Evolutionary conservation across 768 basidiomycete species (phyloP).

Genomic region (Podaxis rugospora): DNA sequence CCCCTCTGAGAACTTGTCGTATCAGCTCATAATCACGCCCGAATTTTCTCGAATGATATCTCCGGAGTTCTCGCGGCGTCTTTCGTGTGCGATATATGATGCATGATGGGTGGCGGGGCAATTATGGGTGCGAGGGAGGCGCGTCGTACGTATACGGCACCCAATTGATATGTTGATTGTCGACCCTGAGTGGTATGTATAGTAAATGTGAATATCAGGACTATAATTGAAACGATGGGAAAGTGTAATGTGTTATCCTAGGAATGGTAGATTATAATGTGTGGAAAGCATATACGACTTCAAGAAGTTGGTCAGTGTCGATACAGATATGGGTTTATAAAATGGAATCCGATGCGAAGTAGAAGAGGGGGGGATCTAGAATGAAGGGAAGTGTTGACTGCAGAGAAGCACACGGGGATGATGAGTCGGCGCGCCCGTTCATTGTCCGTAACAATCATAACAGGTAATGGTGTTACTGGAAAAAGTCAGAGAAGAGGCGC

Average conservation of each 20-base stretch:
- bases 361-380: background rate
- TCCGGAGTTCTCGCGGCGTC: background rate
- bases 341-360: too few species aligned
- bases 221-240: background rate
- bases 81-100: background rate
- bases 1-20: too few species aligned
- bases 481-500: background rate
- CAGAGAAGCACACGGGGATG: background rate
- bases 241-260: background rate
- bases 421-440: background rate
- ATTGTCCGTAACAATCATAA: conserved; percentile 30
- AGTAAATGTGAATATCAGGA: background rate
- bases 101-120: background rate
- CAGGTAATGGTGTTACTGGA: conserved; percentile 34
- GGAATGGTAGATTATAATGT: background rate
- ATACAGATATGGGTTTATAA: background rate
- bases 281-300: background rate
- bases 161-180: background rate
- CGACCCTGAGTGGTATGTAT: background rate
- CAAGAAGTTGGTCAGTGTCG: background rate
- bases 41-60: background rate
- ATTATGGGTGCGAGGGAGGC: background rate
- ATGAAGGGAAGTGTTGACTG: background rate
- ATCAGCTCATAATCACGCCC: background rate
- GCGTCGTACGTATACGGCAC: background rate